These are phyloP conservation scores for Aureobasidium lini DNA, from an alignment of 2,329 filamentous ascomycete genomes.

Conservation along the genomic window DNA sequence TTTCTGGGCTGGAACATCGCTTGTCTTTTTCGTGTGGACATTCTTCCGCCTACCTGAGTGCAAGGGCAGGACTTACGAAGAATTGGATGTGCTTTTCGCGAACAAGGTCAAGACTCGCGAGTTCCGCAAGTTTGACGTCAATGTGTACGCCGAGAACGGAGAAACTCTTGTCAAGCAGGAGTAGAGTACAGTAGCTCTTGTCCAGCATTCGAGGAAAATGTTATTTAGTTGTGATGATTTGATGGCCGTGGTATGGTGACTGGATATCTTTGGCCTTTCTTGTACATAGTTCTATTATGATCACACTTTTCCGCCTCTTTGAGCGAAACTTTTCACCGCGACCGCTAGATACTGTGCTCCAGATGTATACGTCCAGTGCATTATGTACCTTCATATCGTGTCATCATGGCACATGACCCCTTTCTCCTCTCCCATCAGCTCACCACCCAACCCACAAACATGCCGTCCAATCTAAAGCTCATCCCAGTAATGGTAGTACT, in stretches of 20 bases:
- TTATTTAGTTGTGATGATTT: neutral
- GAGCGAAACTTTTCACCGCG: no score
- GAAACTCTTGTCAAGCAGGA: slow-evolving; percentile 6
- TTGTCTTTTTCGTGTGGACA: slow-evolving; percentile 30
- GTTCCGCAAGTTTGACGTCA: slow-evolving; percentile 20
- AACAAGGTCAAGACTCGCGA: slow-evolving; percentile 28
- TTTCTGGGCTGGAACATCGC: slow-evolving; percentile 32
- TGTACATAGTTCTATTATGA: no score
- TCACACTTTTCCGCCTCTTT: no score
- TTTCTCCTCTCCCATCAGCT: neutral
- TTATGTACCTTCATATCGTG: neutral
- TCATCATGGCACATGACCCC: neutral
- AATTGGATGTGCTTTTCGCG: slow-evolving; percentile 37
- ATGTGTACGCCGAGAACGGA: neutral
- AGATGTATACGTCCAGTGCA: neutral
- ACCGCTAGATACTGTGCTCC: neutral
- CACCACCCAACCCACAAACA: neutral
- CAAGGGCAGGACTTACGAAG: slow-evolving; percentile 34
- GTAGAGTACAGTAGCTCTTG: neutral
- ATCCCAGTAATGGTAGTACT: neutral
- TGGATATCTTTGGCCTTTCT: no score
- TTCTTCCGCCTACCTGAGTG: slow-evolving; percentile 35
- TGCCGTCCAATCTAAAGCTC: neutral
- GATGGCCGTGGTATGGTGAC: neutral
- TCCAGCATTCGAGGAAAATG: neutral